phyloP scores from a whole-genome alignment of 2,329 filamentous ascomycete genomes.

The Pseudocercospora vitis region DNA sequence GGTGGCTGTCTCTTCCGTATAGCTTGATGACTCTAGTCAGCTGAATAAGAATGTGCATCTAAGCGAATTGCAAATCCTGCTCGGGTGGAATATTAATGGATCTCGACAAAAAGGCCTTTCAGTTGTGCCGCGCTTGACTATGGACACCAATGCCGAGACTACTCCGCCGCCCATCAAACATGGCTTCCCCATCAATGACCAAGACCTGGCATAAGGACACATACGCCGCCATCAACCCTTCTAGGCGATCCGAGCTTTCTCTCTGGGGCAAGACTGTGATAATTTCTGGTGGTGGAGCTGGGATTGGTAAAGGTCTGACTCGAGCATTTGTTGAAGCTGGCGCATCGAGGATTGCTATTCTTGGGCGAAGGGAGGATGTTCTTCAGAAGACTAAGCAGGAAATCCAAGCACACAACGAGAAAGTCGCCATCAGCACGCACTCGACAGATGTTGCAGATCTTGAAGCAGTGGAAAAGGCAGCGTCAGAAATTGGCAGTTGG shows the following conservation, averaged over 20 bases:
- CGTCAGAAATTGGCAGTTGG: neutral
- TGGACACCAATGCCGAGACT: neutral
- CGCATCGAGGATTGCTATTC: conserved; percentile 45
- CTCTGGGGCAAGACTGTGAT: conserved; percentile 41
- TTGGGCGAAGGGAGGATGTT: neutral
- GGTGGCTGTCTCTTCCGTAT: neutral
- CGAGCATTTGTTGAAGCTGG: conserved; percentile 47
- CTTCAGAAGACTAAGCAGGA: neutral
- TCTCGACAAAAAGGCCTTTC: neutral
- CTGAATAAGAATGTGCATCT: neutral
- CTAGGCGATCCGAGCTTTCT: conserved; percentile 36
- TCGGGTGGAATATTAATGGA: neutral
- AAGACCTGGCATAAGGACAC: conserved; percentile 14
- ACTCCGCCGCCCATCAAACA: neutral
- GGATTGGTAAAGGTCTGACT: conserved; percentile 48
- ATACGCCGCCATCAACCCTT: conserved; percentile 41
- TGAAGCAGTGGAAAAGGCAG: neutral
- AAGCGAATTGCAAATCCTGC: conserved; percentile 1
- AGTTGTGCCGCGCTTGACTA: neutral
- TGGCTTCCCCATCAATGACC: neutral
- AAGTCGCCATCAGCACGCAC: neutral
- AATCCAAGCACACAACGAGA: neutral
- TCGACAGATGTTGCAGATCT: neutral
- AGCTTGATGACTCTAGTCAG: neutral
- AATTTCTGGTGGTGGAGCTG: conserved; percentile 48